Base-by-base conservation (phyloP, 106 monocot genomes). In the Dendrobium catenatum region DNA sequence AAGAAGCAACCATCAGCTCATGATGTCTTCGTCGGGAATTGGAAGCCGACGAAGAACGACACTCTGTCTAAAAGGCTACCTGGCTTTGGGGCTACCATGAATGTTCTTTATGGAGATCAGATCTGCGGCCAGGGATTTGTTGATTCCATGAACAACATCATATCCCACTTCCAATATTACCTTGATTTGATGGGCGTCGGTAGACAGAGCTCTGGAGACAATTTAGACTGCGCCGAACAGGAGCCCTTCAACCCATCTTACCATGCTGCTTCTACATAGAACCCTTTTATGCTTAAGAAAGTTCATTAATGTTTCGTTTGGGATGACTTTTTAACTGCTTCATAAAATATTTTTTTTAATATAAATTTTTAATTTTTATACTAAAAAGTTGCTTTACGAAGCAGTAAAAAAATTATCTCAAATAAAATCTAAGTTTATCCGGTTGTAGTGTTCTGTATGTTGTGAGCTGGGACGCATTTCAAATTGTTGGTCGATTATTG, bases 1-100 rank as follows among this genome's bases (percentile, higher is more conserved):
- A 97, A 88, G 92, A 94, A 92, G 88, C 96, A 97, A 79, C 96
- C 96, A 29, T 97, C 96, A 4, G 89, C 94, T 6, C 96, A 97
- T 31, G 97, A 94, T 67, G 94, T 76, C 49, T 76, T 76, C 4
- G 94, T 94, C 17, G 93, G 94, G 7, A 93, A 89, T 86, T 98
- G 98, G 98, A 87, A 91, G 80, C 93, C 98, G 41, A 87, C 94
- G 3, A 98, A 95, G 87, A 98, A 98, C 16, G 98, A 98, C 59
- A 98, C 98, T 2, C 42, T 82, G 74, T 83, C 89, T 8, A 91
- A 95, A 43, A 93, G 95, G 88, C 82, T 91, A 0, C 95, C 95
- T 72, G 98, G 98, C 46, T 98, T 98, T 67, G 98, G 98, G 2
- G 78, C 91, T 16, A 95, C 95, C 56, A 95, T 98, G 93, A 98